Base-by-base conservation (phyloP, 1,139 yeast species). In the Saccharomyces hybrid region DNA sequence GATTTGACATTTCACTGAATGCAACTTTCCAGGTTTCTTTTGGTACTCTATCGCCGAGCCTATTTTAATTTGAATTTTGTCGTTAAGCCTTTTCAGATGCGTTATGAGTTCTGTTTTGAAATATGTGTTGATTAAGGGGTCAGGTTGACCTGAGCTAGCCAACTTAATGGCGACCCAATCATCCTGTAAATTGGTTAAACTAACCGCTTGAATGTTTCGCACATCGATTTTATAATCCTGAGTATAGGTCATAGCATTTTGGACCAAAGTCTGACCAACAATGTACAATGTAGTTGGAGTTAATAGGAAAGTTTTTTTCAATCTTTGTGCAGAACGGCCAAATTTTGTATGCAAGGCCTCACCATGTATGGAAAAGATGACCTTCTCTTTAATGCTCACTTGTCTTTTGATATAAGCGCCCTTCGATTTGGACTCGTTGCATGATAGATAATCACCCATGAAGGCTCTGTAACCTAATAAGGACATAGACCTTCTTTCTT, bases 91-190 rank as follows among this genome's bases (percentile, higher is more conserved):
- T 66, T 83, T 85, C 68, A 95, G 73, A 54, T 87, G 88, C 0
- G 96, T 84, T 1, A 88, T 75, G 52, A 95, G 74, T 68, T 95
- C 99, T 0, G 99, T 95, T 72, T 95, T 95, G 74, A 93, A 87
- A 55, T 81, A 81, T 58, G 90, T 78, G 70, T 87, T 87, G 56
- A 93, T 76, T 57, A 95, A 81, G 5, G 88, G 78, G 73, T 95
- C 99, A 1, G 97, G 91, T 13, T 75, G 75, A 1, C 80, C 69
- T 2, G 80, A 73, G 2, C 81, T 84, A 65, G 61, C 71, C 56
- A 87, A 73, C 28, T 85, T 83, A 47, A 93, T 71, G 1, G 95
- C 95, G 38, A 91, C 70, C 99, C 99, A 95, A 64, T 91, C 95
- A 71, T 95, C 99, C 61, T 93, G 95, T 56, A 82, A 75, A 48